Base-by-base conservation (phyloP, 257 asterid species). In the Capsicum baccatum region DNA sequence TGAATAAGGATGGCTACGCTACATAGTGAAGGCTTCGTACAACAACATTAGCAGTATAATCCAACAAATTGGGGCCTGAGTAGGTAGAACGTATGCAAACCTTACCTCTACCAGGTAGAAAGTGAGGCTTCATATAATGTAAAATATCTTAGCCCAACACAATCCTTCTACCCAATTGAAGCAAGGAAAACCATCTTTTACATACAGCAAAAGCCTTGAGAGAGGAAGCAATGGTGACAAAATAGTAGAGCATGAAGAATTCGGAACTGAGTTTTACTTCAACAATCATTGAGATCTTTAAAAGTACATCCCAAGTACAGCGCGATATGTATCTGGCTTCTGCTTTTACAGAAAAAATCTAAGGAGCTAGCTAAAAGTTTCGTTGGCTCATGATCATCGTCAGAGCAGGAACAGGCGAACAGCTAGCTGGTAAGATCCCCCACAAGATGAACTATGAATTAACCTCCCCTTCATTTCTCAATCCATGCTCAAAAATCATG, bases 401-500 rank as follows among this genome's bases (percentile, higher is more conserved):
- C 71, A 64, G 47, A 60, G 70, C 3, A 48, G 54, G 9, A 39
- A 48, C 54, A 48, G 10, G 13, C 16, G 42, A 64, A 35, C 47
- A 63, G 71, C 71, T 26, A 64, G 7, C 47, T 33, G 17, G 71
- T 26, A 66, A 52, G n/a, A 13, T 33, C 5, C 44, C 44, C 37
- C 73, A 35, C 47, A 66, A 66, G 33, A 11, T 12, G n/a, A 33
- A 26, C 13, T 12, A 66, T 66, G 44, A 66, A 66, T 33, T 66
- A 66, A 33, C 60, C 13, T 62, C 60, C 68, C 80, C 52, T 14
- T 83, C 86, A 73, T 59, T 70, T 76, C n/a, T 84, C 42, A 48
- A 63, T 69, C 66, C 78, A 48, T 52, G 86, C 82, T 50, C 6
- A 84, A 76, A 76, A 0, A 78, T 62, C 67, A 84, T 26, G 79